Evolutionary conservation across 2,329 filamentous ascomycete genomes (phyloP).

Genomic region (Leptoxyphium fumago): DNA sequence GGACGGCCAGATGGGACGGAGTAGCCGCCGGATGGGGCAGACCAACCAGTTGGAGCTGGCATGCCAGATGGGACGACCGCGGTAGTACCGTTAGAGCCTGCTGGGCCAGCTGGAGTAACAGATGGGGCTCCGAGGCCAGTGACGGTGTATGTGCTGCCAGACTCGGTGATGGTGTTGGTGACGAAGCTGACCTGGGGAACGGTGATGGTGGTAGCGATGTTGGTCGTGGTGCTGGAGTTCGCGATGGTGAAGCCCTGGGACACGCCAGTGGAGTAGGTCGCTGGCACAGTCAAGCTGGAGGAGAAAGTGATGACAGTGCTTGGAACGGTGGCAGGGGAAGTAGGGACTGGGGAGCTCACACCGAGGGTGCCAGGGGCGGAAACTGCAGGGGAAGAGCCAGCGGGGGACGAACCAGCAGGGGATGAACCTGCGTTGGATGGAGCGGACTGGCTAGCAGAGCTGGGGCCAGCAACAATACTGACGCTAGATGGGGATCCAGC

Average conservation of each 20-base stretch:
- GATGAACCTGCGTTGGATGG: background rate
- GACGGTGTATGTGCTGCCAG: conserved; percentile 15
- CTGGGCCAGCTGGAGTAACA: conserved; percentile 19
- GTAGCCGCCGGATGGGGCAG: background rate
- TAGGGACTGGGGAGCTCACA: background rate
- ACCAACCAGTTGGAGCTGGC: background rate
- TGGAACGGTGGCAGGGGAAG: conserved; percentile 4
- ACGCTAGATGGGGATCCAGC: no score
- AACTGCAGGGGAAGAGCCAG: conserved; percentile 3
- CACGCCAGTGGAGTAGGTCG: conserved; percentile 22
- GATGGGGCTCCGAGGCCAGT: conserved; percentile 23
- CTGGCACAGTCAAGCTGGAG: conserved; percentile 20
- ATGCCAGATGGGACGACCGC: background rate
- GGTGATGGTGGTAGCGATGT: conserved; percentile 26
- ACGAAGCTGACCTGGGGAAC: conserved; percentile 31
- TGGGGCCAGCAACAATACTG: no score
- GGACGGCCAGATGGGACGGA: conserved; percentile 6
- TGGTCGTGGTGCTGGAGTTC: conserved; percentile 16
- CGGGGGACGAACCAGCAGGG: conserved; percentile 4
- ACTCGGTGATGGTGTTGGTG: conserved; percentile 19
- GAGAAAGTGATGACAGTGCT: conserved; percentile 29
- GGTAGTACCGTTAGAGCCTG: conserved; percentile 6
- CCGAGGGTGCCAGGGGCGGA: conserved; percentile 1
- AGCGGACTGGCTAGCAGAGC: no score
- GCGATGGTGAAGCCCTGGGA: conserved; percentile 19